These are phyloP conservation scores for Alternaria incomplexa DNA, from an alignment of 2,329 filamentous ascomycete species.

Conservation along the genomic window DNA sequence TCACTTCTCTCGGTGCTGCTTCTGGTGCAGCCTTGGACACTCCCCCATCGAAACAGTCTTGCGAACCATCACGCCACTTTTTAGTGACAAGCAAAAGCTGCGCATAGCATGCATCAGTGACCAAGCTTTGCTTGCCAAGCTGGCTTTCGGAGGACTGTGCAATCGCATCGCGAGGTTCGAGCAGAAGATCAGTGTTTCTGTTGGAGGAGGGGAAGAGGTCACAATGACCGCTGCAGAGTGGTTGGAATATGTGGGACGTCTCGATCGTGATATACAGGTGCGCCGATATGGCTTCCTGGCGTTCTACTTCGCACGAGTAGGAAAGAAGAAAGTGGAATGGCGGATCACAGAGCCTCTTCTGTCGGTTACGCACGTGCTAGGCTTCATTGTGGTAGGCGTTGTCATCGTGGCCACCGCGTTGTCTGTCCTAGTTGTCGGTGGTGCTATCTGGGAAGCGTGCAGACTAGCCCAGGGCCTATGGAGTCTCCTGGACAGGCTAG, in stretches of 20 bases:
- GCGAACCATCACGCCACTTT: neutral
- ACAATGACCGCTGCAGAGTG: neutral
- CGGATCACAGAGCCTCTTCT: neutral
- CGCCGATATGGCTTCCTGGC: neutral
- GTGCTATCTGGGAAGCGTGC: neutral
- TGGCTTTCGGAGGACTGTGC: slow-evolving; percentile 1
- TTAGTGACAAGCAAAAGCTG: neutral
- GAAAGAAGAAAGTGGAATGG: neutral
- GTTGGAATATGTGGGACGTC: neutral
- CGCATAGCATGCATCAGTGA: neutral
- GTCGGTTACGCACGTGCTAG: neutral
- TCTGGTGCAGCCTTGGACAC: slow-evolving; percentile 11
- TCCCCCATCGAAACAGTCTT: neutral
- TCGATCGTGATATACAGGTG: neutral
- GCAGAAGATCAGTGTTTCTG: slow-evolving; percentile 2
- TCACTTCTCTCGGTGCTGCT: slow-evolving; percentile 11
- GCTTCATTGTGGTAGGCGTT: neutral
- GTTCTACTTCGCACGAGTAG: slow-evolving; percentile 3
- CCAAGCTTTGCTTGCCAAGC: neutral
- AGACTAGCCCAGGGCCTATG: neutral
- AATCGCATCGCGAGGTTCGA: neutral
- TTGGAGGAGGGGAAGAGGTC: neutral
- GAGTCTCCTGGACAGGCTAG: neutral
- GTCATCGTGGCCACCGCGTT: neutral
- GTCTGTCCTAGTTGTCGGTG: neutral